Conservation (phyloP, 306 rosid genomes). For the Lathyrus sativus region DNA sequence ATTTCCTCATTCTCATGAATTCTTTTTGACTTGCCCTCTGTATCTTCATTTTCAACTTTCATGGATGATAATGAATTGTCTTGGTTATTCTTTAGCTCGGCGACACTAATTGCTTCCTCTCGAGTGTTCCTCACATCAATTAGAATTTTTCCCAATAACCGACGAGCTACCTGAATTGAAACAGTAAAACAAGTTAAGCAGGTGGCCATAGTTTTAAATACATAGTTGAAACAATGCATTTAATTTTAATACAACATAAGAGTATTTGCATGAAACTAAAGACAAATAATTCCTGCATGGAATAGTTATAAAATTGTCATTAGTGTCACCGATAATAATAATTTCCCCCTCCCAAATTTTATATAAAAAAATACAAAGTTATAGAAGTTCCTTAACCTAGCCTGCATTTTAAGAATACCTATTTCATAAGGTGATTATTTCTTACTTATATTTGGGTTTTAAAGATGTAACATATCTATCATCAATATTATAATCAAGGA, state of each 20-base stretch:
- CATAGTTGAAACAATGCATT: slow-evolving; percentile 17
- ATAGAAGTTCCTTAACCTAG: slow-evolving; percentile 29
- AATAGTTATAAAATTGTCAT: too few species aligned
- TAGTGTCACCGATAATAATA: too few species aligned
- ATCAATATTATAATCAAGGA: slow-evolving; percentile 25
- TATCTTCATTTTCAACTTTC: slow-evolving; percentile 59
- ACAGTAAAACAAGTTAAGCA: slow-evolving; percentile 33
- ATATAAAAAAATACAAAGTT: not conserved
- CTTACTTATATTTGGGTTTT: slow-evolving; percentile 18
- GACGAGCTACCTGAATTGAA: slow-evolving; percentile 83
- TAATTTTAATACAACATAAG: slow-evolving; percentile 13
- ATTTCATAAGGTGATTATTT: slow-evolving; percentile 20
- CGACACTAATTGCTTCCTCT: slow-evolving; percentile 93
- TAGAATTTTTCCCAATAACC: slow-evolving; percentile 89
- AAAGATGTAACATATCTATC: slow-evolving; percentile 20
- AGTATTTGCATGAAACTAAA: slow-evolving; percentile 24
- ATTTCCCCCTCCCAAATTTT: too few species aligned
- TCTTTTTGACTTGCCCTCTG: slow-evolving; percentile 55
- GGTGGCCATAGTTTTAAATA: slow-evolving; percentile 26
- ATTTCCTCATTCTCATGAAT: slow-evolving; percentile 64
- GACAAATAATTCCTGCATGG: not conserved
- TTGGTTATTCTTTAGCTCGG: slow-evolving; percentile 73
- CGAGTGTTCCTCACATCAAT: slow-evolving; percentile 94
- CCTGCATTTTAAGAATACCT: slow-evolving; percentile 23
- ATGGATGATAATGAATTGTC: slow-evolving; percentile 47